A percentile compares a stretch with the other conserved stretches of the same genome.
phyloP scores from a whole-genome alignment of 306 rosid genomes.

The Glycine latifolia region DNA sequence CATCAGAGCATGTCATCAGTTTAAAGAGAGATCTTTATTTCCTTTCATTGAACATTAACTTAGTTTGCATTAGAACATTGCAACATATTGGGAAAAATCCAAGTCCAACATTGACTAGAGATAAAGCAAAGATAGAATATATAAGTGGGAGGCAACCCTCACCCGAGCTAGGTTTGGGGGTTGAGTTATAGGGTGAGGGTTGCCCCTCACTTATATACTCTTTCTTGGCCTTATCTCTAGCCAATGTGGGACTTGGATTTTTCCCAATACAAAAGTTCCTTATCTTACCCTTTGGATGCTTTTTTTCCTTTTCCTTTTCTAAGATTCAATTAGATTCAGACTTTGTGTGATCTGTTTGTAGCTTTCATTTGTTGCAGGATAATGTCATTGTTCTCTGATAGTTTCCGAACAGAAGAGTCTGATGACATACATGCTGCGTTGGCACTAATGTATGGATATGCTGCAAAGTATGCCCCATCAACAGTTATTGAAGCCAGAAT shows the following conservation, averaged over 20 bases:
- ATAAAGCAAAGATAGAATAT: no score
- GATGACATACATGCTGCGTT: slow-evolving; percentile 98
- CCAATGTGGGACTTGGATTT: no score
- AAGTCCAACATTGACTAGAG: no score
- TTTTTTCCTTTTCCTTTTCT: slow-evolving; percentile 26
- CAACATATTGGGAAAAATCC: no score
- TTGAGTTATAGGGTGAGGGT: no score
- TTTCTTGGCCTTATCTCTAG: no score
- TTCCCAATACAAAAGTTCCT: neutral
- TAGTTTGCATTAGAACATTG: no score
- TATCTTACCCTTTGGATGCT: slow-evolving; percentile 11
- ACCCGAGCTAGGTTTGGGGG: no score
- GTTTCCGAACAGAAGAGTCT: slow-evolving; percentile 80
- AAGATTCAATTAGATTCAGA: slow-evolving; percentile 28
- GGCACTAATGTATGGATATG: slow-evolving; percentile 98
- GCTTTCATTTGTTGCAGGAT: slow-evolving; percentile 70
- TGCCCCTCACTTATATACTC: no score
- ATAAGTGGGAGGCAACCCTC: no score
- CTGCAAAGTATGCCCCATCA: slow-evolving; percentile 98
- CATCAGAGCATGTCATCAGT: slow-evolving; percentile 26
- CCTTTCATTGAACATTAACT: neutral
- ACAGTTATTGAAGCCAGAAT: slow-evolving; percentile 98
- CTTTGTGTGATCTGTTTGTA: slow-evolving; percentile 43
- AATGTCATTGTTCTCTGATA: slow-evolving; percentile 85
- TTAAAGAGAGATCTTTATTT: slow-evolving; percentile 17